Base-by-base conservation (phyloP, 306 rosid genomes). In the Begonia masoniana region DNA sequence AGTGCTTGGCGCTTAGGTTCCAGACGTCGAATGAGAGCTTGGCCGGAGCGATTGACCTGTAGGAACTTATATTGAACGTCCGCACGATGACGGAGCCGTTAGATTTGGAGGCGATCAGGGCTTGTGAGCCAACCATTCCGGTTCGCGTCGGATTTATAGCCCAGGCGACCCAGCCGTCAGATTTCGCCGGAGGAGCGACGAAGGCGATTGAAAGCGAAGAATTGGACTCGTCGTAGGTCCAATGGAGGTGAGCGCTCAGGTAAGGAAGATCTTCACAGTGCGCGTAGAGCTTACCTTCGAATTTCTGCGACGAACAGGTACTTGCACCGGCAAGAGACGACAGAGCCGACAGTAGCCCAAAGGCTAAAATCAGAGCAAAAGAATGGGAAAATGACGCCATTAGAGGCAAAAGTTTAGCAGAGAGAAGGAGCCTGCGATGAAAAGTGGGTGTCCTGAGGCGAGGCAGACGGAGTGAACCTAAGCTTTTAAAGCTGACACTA, bases 131-230 rank as follows among this genome's bases (percentile, higher is more conserved):
- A 0, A 1, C 1, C 99, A 91, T 91, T 39, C 65, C 68, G 12
- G 49, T 47, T 6, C 31, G 56, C 51, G 68, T 50, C 19, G 85
- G 94, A 61, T 91, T 91, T 35, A 91, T 52, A 1, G 74, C 94
- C 99, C 99, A 91, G n/a, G 84, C 42, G 9, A 78, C 78, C 86
- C 88, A 91, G 5, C 94, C 94, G 7, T 21, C 43, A 35, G 79
- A 0, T 0, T 15, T 26, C 0, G 72, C 0, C 6, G 92, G 88
- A 0, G 48, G 2, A 2, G 88, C 88, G 10, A 54, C 5, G 63
- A 47, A 91, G 10, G 86, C 99, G 46, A 91, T 4, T 63, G 99
- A 47, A 65, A 91, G 61, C 9, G 88, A 65, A 50, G 71, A 62
- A 54, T 77, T 91, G 42, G 87, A 19, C 36, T 66, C 54, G 51